Evolutionary conservation across 345 rosid species (phyloP).

Genomic region (Chamaenerion angustifolium): DNA sequence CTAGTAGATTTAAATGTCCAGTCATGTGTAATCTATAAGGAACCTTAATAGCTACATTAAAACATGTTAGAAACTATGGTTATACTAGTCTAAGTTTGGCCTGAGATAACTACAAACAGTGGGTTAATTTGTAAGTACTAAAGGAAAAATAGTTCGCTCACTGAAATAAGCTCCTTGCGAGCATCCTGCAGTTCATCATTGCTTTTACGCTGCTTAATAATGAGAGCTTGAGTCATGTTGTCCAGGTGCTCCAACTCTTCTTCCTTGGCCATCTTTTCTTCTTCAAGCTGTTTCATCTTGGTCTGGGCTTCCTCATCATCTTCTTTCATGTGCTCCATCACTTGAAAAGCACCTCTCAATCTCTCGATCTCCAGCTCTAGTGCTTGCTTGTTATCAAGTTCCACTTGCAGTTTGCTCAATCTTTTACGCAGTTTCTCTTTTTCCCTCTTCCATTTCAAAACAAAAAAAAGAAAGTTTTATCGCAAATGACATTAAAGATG

Average conservation of each 20-base stretch:
- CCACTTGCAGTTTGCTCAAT: slow-evolving; percentile 35
- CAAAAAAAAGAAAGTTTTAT: not conserved
- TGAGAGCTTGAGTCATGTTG: slow-evolving; percentile 26
- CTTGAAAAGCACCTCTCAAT: slow-evolving; percentile 40
- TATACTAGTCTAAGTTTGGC: too few species aligned
- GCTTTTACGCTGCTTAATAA: slow-evolving; percentile 28
- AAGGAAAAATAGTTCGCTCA: slow-evolving; percentile 7
- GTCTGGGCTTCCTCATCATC: slow-evolving; percentile 23
- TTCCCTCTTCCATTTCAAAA: slow-evolving; percentile 33
- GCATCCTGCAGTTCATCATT: slow-evolving; percentile 57
- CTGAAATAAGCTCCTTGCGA: slow-evolving; percentile 57
- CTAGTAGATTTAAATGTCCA: too few species aligned
- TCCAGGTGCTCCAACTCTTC: slow-evolving; percentile 32
- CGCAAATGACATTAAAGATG: slow-evolving; percentile 1
- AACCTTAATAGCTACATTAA: too few species aligned
- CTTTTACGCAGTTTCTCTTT: slow-evolving; percentile 39
- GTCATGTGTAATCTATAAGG: too few species aligned
- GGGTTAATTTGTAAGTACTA: too few species aligned
- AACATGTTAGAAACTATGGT: too few species aligned
- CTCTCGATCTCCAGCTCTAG: slow-evolving; percentile 68
- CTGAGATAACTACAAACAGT: too few species aligned
- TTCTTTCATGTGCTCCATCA: slow-evolving; percentile 53
- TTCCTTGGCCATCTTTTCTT: slow-evolving; percentile 40
- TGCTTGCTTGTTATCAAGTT: slow-evolving; percentile 53
- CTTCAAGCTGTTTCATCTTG: slow-evolving; percentile 24